Evolutionary conservation across 1,139 yeast species (phyloP), one percentile per base, ranked within the genome.

Genomic region (Saccharomyces hybrid): DNA sequence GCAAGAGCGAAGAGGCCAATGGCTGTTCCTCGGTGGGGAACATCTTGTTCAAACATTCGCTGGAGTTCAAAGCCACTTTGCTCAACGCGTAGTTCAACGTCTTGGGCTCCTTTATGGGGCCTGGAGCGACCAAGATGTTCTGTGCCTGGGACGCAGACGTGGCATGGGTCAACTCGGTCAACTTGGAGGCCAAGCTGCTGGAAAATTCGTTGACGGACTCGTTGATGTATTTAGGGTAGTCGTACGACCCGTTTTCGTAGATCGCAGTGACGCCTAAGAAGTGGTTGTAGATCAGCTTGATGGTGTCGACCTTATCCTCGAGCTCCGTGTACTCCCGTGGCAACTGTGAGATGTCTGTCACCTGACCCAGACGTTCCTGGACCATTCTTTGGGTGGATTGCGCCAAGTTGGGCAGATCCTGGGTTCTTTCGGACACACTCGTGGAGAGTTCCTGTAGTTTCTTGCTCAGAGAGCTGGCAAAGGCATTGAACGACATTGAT

Each of bases 101-200:
- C 78, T 87, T 87, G 61, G 95, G 96, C 51, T 86, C 88, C 59
- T 80, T 80, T 49, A 79, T 80, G 47, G 79, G 76, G 47, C 77
- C 76, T 19, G 88, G 81, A 29, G 74, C 62, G 48, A 85, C 75
- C 58, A 88, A 74, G 26, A 89, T 88, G 19, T 86, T 82, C 71
- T 88, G 95, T 1, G 95, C 95, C 69, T 89, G 96, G 12, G 84
- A 81, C 3, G 95, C 89, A 19, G 88, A 79, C 51, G 87, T 81
- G 24, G 93, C 96, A 66, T 80, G 81, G 28, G 91, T 80, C 61
- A 88, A 77, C 59, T 83, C 87, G 55, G 80, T 76, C 51, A 88
- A 87, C 66, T 89, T 80, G 54, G 78, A 78, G 53, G 85, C 75
- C 58, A 88, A 78, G 59, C 80, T 81, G 71, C 83, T 84, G 54